Conservation (phyloP, 441 rosid genomes). For the Populus tomentosa region DNA sequence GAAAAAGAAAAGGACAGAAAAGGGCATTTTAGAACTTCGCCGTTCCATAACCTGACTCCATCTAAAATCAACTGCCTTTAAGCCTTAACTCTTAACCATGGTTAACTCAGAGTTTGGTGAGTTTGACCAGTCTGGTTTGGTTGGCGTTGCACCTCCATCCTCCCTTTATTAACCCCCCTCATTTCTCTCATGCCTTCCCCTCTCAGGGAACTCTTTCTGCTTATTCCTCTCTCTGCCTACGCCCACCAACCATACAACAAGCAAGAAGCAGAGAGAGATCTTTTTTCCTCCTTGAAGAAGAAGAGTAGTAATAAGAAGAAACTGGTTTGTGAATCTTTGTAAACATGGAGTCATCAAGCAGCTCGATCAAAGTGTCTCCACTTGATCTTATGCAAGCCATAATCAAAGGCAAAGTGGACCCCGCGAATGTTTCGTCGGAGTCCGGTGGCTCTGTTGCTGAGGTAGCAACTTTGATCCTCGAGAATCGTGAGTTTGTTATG, state of each 20-base stretch:
- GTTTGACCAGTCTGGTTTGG: slow-evolving; percentile 86
- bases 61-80: neutral
- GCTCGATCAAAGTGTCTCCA: slow-evolving; percentile 50
- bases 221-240: slow-evolving; percentile 13
- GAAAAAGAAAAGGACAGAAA: neutral
- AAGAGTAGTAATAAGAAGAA: neutral
- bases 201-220: slow-evolving; percentile 22
- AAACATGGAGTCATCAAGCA: slow-evolving; percentile 23
- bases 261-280: neutral
- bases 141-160: slow-evolving; percentile 43
- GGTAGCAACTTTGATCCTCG: slow-evolving; percentile 53
- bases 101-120: slow-evolving; percentile 47
- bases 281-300: neutral
- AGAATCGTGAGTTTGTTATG: slow-evolving; percentile 69
- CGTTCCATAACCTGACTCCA: neutral
- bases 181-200: neutral
- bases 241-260: slow-evolving; percentile 28
- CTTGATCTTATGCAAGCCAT: slow-evolving; percentile 83
- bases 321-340: neutral
- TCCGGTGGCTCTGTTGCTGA: slow-evolving; percentile 36
- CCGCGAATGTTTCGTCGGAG: slow-evolving; percentile 48
- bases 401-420: slow-evolving; percentile 61
- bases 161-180: neutral
- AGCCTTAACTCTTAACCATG: slow-evolving; percentile 29
- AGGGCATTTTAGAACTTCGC: slow-evolving; percentile 2